Percentiles rank a stretch among this genome's conserved stretches.
phyloP scores from a whole-genome alignment of 768 basidiomycete genomes.

The Leucocoprinus birnbaumii region DNA sequence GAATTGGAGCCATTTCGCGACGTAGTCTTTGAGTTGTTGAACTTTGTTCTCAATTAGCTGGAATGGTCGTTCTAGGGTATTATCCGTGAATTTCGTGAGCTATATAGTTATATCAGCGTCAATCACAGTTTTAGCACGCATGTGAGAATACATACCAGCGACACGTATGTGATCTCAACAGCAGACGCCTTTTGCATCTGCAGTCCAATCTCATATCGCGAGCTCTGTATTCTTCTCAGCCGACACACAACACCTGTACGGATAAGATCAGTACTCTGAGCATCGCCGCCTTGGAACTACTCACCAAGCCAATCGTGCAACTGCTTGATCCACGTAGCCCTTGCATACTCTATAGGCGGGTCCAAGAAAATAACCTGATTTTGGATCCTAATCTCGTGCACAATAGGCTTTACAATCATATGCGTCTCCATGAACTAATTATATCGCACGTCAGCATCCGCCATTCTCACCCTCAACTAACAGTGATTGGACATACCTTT shows the following conservation, averaged over 20 bases:
- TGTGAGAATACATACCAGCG: slow-evolving; percentile 53
- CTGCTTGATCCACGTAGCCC: slow-evolving; percentile 85
- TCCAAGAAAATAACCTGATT: slow-evolving; percentile 99
- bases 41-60: slow-evolving; percentile 85
- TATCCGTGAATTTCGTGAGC: slow-evolving; percentile 74
- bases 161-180: slow-evolving; percentile 78
- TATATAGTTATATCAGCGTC: slow-evolving; percentile 22
- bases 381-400: slow-evolving; percentile 96
- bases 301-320: slow-evolving; percentile 87
- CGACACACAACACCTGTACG: slow-evolving; percentile 81
- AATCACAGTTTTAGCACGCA: neutral
- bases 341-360: slow-evolving; percentile 94
- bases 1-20: slow-evolving; percentile 98
- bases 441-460: neutral
- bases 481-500: slow-evolving; percentile 45
- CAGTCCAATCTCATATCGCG: slow-evolving; percentile 94
- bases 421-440: slow-evolving; percentile 65
- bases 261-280: slow-evolving; percentile 5
- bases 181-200: slow-evolving; percentile 73
- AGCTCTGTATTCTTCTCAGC: slow-evolving; percentile 85
- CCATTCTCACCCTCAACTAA: neutral
- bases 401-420: slow-evolving; percentile 79
- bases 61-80: slow-evolving; percentile 79
- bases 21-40: slow-evolving; percentile 84
- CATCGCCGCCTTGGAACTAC: slow-evolving; percentile 6